These are phyloP conservation scores for Sicyos baderoa DNA, from an alignment of 306 rosid species.

Conservation along the genomic window DNA sequence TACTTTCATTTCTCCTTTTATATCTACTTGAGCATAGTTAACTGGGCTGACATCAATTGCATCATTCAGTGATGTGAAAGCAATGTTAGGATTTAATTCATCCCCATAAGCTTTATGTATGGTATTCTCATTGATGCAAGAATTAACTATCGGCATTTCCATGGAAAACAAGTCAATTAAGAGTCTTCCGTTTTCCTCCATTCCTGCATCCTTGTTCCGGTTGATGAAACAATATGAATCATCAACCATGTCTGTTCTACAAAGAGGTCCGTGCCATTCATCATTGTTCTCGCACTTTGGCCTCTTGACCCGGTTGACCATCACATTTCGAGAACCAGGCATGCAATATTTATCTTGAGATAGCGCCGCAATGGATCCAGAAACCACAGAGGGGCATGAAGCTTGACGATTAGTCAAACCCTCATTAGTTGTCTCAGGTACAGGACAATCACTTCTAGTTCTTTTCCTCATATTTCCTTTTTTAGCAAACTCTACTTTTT, in stretches of 20 bases:
- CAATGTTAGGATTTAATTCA: slow-evolving; percentile 19
- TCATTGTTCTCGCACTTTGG: slow-evolving; percentile 10
- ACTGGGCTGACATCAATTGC: slow-evolving; percentile 19
- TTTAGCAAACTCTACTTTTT: slow-evolving; percentile 31
- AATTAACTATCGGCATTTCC: slow-evolving; percentile 28
- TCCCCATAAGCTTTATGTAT: slow-evolving; percentile 14
- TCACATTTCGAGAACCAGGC: slow-evolving; percentile 13
- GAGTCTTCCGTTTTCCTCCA: slow-evolving; percentile 25
- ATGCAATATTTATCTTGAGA: not conserved
- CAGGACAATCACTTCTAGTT: slow-evolving; percentile 19
- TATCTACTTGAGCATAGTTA: slow-evolving; percentile 16
- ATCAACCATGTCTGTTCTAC: slow-evolving; percentile 27
- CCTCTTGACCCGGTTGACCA: slow-evolving; percentile 14
- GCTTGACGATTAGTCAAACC: slow-evolving; percentile 11
- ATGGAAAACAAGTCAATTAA: slow-evolving; percentile 27
- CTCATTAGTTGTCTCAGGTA: slow-evolving; percentile 6
- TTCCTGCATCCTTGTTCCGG: slow-evolving; percentile 23
- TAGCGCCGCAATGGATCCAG: slow-evolving; percentile 18
- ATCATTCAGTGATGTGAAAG: slow-evolving; percentile 6
- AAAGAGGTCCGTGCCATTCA: slow-evolving; percentile 6
- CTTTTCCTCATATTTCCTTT: slow-evolving; percentile 24
- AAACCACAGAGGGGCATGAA: slow-evolving; percentile 19
- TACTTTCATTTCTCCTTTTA: slow-evolving; percentile 14
- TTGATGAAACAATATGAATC: slow-evolving; percentile 28
- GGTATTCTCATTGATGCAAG: slow-evolving; percentile 13